Percentiles rank a stretch among this genome's conserved stretches.
These are phyloP conservation scores for Phytophthora tentaculata DNA, from an alignment of 352 stramenopile genomes.

Conservation along the genomic window DNA sequence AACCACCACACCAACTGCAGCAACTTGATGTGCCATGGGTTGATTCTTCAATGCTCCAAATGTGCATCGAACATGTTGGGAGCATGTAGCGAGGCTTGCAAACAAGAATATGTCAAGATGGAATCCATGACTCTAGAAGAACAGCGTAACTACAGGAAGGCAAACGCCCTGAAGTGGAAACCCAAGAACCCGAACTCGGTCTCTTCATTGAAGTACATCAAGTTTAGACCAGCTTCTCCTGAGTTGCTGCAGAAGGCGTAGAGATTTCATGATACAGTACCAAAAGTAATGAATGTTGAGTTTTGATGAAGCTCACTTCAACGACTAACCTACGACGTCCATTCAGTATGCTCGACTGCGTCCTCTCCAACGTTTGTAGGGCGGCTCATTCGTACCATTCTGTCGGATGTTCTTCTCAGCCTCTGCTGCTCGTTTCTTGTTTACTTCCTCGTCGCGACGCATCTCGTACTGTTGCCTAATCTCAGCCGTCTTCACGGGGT, in stretches of 20 bases:
- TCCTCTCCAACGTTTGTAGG: constrained; percentile 70
- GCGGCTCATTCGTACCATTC: constrained; percentile 42
- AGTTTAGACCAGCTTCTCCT: constrained; percentile 50
- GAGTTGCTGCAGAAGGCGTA: constrained; percentile 26
- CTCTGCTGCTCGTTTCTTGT: constrained; percentile 53
- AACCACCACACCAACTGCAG: constrained; percentile 57
- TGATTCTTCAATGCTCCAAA: constrained; percentile 64
- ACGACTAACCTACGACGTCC: constrained; percentile 18
- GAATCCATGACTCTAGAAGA: constrained; percentile 52
- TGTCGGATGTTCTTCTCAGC: constrained; percentile 29
- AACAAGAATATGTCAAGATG: constrained; percentile 65
- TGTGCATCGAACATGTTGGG: constrained; percentile 46
- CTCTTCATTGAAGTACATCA: constrained; percentile 53
- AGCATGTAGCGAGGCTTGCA: constrained; percentile 60
- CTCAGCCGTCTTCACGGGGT: constrained; percentile 70
- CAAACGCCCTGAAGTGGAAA: constrained; percentile 59
- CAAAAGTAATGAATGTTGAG: constrained; percentile 2
- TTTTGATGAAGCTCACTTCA: constrained; percentile 24
- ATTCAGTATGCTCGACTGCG: constrained; percentile 48
- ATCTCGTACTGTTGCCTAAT: constrained; percentile 70
- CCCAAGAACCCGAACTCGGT: constrained; percentile 59
- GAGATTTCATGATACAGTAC: neutral
- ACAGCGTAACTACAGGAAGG: constrained; percentile 64
- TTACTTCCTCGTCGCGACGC: constrained; percentile 59
- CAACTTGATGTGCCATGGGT: constrained; percentile 65